Percentiles rank a stretch among this genome's conserved stretches.
Evolutionary conservation across 73 alveolate genomes (phyloP).

Genomic region (Stentor coeruleus): DNA sequence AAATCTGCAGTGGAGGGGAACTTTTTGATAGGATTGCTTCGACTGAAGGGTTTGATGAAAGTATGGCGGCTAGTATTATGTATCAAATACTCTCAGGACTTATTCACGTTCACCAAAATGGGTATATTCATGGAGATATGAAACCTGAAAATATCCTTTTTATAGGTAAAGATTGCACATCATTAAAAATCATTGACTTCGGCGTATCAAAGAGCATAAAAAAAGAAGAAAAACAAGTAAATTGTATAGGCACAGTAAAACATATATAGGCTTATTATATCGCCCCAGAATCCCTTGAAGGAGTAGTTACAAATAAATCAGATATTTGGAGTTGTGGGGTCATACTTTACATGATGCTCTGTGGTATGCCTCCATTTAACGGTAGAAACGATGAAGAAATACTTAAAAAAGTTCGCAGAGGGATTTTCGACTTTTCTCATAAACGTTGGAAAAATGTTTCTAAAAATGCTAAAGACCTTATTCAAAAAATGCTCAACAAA

Average conservation of each 20-base stretch:
- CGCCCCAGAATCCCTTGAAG: slow-evolving; percentile 60
- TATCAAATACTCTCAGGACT: too few relatives aligned
- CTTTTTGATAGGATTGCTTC: too few relatives aligned
- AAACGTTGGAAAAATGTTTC: slow-evolving; percentile 69
- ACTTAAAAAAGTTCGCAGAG: slow-evolving; percentile 29
- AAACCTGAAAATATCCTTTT: too few relatives aligned
- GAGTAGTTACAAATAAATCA: slow-evolving; percentile 46
- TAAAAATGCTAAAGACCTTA: slow-evolving; percentile 54
- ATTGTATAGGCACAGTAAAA: slow-evolving; percentile 35
- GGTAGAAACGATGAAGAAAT: slow-evolving; percentile 57
- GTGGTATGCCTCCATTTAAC: slow-evolving; percentile 51
- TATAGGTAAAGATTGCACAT: too few relatives aligned
- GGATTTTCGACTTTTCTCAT: slow-evolving; percentile 36
- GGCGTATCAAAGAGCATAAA: slow-evolving; percentile 42
- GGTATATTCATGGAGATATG: too few relatives aligned
- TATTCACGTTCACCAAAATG: too few relatives aligned
- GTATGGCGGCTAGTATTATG: too few relatives aligned
- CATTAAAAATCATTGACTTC: slow-evolving; percentile 50
- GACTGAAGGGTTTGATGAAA: too few relatives aligned
- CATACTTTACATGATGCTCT: slow-evolving; percentile 46
- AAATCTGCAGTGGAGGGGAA: too few relatives aligned
- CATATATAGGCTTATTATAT: slow-evolving; percentile 54
- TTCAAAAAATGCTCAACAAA: slow-evolving; percentile 53
- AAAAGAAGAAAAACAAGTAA: slow-evolving; percentile 32
- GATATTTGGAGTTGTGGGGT: slow-evolving; percentile 67